Conservation (phyloP, 192 early-diverging fungal species). For the Podila minutissima region DNA sequence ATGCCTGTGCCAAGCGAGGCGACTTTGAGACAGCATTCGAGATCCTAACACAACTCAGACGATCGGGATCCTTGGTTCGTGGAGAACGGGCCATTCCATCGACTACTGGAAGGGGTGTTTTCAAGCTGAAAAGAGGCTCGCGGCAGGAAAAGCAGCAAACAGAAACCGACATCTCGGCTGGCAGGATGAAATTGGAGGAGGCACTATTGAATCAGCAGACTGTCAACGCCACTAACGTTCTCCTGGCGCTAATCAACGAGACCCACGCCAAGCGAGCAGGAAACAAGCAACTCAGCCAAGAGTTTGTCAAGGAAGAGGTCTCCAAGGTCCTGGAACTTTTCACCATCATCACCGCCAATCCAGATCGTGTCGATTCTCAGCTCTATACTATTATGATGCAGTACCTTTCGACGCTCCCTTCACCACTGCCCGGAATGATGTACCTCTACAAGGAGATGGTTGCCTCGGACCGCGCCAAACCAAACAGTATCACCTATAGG, state of each 20-base stretch:
- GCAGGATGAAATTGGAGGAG: neutral
- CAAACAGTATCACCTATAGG: constrained; percentile 28
- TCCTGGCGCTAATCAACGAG: constrained; percentile 39
- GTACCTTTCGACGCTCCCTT: constrained; percentile 42
- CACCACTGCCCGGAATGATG: constrained; percentile 42
- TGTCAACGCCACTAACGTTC: constrained; percentile 33
- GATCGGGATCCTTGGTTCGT: constrained; percentile 4
- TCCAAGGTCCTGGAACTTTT: constrained; percentile 43
- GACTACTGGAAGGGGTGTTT: no score
- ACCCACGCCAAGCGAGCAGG: constrained; percentile 6
- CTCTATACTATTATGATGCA: constrained; percentile 52
- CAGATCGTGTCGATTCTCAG: constrained; percentile 18
- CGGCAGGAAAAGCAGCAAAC: neutral
- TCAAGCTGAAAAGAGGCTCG: neutral
- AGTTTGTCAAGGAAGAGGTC: constrained; percentile 38
- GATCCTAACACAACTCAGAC: constrained; percentile 24
- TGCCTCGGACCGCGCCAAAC: constrained; percentile 9
- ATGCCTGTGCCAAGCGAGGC: constrained; percentile 41
- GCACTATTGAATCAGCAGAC: constrained; percentile 5
- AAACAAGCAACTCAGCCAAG: constrained; percentile 11
- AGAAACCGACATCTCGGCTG: neutral
- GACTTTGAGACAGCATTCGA: constrained; percentile 40
- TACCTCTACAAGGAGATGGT: constrained; percentile 44
- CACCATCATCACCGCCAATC: constrained; percentile 29
- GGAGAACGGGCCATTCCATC: neutral